Conservation (phyloP, 208 protist species). For the Crithidia mellificae region DNA sequence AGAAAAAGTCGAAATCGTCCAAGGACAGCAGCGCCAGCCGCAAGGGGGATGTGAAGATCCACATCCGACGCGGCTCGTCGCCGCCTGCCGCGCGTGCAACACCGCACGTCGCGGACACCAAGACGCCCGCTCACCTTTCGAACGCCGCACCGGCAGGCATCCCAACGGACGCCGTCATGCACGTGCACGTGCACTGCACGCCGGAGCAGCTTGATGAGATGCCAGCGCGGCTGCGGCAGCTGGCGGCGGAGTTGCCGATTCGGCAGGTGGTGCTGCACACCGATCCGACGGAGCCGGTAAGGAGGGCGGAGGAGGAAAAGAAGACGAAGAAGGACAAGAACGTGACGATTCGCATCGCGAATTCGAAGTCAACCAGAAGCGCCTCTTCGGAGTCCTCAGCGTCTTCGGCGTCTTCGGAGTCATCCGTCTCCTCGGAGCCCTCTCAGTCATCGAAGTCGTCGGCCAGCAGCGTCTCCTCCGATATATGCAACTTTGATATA, state of each 20-base stretch:
- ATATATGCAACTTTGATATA: too few relatives aligned
- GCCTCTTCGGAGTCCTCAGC: too few relatives aligned
- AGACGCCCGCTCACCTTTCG: too few relatives aligned
- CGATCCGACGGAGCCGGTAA: conserved; percentile 1
- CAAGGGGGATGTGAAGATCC: background rate
- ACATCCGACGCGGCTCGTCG: background rate
- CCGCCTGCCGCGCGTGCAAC: background rate
- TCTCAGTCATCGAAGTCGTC: background rate
- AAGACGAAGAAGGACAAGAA: too few relatives aligned
- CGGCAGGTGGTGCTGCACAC: conserved; percentile 7
- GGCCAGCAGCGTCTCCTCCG: background rate
- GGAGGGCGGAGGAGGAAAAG: background rate
- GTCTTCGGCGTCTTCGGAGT: too few relatives aligned
- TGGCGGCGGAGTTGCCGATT: conserved; percentile 36
- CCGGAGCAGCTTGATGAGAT: conserved; percentile 64
- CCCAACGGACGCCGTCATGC: conserved; percentile 37
- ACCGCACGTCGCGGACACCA: too few relatives aligned
- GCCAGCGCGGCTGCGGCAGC: conserved; percentile 48
- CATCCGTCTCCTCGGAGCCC: too few relatives aligned
- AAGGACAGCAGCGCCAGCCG: too few relatives aligned
- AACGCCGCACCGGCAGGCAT: too few relatives aligned
- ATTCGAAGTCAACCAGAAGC: too few relatives aligned
- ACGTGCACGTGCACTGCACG: conserved; percentile 77
- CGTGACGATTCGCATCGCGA: too few relatives aligned
- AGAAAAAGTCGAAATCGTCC: too few relatives aligned